Conservation (phyloP, 2,329 filamentous ascomycete genomes). For the Lachnellula hyalina region DNA sequence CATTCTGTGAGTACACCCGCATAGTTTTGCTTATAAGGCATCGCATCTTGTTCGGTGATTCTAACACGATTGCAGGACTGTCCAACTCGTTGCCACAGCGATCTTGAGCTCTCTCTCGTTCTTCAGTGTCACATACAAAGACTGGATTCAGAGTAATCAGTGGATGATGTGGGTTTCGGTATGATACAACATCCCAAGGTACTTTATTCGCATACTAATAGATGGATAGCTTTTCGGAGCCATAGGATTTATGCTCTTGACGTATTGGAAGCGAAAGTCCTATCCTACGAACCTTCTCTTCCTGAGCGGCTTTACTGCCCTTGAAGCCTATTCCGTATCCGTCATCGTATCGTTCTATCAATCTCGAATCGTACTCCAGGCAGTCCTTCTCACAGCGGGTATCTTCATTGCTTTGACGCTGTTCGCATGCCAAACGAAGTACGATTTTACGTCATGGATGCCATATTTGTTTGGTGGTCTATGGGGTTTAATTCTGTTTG, state of each 20-base stretch:
- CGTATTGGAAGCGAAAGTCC: constrained; percentile 92
- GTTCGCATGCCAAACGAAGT: constrained; percentile 96
- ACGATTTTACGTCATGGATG: constrained; percentile 97
- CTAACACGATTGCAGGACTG: constrained; percentile 48
- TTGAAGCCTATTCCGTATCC: constrained; percentile 90
- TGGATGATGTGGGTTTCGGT: constrained; percentile 82
- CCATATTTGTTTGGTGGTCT: constrained; percentile 88
- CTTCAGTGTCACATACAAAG: constrained; percentile 71
- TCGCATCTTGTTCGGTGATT: not conserved
- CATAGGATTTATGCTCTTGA: constrained; percentile 78
- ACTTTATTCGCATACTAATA: constrained; percentile 1
- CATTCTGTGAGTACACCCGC: constrained; percentile 58
- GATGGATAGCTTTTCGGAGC: constrained; percentile 63
- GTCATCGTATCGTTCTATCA: constrained; percentile 92
- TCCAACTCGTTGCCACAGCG: constrained; percentile 82
- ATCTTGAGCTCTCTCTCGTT: constrained; percentile 79
- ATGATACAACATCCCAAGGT: constrained; percentile 30
- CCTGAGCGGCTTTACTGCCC: constrained; percentile 79
- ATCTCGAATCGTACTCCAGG: constrained; percentile 77
- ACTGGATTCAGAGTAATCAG: constrained; percentile 79
- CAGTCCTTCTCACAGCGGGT: constrained; percentile 79
- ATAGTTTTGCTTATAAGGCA: not conserved
- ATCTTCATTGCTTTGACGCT: constrained; percentile 75
- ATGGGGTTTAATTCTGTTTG: constrained; percentile 87
- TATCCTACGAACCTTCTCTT: constrained; percentile 95